These are phyloP conservation scores for Trametes pubescens DNA, from an alignment of 1,284 basidiomycete species.

Conservation along the genomic window DNA sequence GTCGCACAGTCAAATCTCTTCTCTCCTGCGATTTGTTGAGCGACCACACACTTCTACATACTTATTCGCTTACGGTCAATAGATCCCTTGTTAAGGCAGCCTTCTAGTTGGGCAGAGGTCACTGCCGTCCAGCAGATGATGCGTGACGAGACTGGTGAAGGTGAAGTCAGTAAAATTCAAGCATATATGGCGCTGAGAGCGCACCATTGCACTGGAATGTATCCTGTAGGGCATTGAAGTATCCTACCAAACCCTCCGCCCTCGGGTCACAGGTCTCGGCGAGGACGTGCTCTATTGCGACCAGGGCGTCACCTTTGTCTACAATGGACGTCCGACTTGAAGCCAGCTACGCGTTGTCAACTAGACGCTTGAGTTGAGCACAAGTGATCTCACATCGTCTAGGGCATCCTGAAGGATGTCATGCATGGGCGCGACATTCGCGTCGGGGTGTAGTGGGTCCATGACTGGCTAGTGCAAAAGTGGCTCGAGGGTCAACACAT, in stretches of 20 bases:
- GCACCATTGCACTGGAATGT: constrained; percentile 81
- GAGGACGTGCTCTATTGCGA: constrained; percentile 65
- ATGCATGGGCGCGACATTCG: constrained; percentile 45
- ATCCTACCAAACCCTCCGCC: constrained; percentile 51
- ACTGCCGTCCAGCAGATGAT: constrained; percentile 59
- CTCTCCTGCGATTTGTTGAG: constrained; percentile 40
- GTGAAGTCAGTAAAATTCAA: background rate
- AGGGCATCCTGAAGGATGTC: constrained; percentile 64
- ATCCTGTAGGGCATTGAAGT: constrained; percentile 73
- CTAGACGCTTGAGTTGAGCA: constrained; percentile 19
- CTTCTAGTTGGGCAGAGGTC: constrained; percentile 37
- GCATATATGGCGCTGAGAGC: constrained; percentile 36
- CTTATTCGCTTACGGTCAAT: constrained; percentile 39
- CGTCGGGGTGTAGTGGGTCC: constrained; percentile 24
- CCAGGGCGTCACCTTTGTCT: constrained; percentile 59
- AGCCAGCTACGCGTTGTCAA: constrained; percentile 55
- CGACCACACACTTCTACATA: too few species aligned
- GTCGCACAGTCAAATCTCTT: constrained; percentile 52
- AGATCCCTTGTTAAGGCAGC: constrained; percentile 36
- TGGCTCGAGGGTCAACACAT: constrained; percentile 6
- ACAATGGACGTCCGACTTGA: constrained; percentile 64
- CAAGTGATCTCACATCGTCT: constrained; percentile 61
- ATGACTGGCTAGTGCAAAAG: constrained; percentile 13
- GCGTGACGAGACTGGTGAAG: constrained; percentile 63
- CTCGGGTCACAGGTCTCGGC: constrained; percentile 55